Base-by-base conservation (phyloP, 495 filamentous ascomycete species). In the Staphylotrichum longicolle region DNA sequence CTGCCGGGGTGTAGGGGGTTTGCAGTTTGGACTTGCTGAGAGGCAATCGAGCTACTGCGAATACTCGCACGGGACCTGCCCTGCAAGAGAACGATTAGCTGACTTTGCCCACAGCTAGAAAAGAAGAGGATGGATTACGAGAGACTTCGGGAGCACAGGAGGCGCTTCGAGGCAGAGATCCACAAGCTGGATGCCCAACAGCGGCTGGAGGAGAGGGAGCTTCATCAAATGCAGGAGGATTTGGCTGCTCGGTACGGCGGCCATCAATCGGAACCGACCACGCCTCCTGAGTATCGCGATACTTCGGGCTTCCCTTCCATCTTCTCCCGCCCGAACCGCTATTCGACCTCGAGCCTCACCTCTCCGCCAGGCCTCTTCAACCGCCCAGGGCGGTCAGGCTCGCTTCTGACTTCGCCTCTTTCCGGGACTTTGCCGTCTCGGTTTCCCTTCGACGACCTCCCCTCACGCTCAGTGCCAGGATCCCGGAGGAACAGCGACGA, bases 211-310 rank as follows among this genome's bases (percentile, higher is more conserved):
- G 90, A 91, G 70, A 82, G 85, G 53, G 91, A 96, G 67, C 87
- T 96, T 70, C 85, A 86, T 34, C 84, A 87, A 72, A 87, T 97
- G 72, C 86, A 88, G 60, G 86, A 89, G 66, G 88, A 91, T 57
- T 76, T 97, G 63, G 51, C 45, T 15, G 76, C 85, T 65, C 63
- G 72, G 41, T 67, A 69, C 40, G 75, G 82, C 61, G 90, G 90
- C 41, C 88, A 91, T 59, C 86, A 91, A 72, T 93, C 91, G 55
- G 93, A 98, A 75, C 93, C 93, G 8, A 96, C 94, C 11, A 98
- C 95, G 15, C 94, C 94, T n/a, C 94, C 94, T 20, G 94, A 98
- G 72, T 91, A 91, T 70, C 88, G 85, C 63, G 91, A 96, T 64
- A 74, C 68, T 55, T 81, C 82, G 55, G 83, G 85, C 39, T 86